phyloP scores from a whole-genome alignment of 2,329 filamentous ascomycete genomes.

The Ascochyta pisi region DNA sequence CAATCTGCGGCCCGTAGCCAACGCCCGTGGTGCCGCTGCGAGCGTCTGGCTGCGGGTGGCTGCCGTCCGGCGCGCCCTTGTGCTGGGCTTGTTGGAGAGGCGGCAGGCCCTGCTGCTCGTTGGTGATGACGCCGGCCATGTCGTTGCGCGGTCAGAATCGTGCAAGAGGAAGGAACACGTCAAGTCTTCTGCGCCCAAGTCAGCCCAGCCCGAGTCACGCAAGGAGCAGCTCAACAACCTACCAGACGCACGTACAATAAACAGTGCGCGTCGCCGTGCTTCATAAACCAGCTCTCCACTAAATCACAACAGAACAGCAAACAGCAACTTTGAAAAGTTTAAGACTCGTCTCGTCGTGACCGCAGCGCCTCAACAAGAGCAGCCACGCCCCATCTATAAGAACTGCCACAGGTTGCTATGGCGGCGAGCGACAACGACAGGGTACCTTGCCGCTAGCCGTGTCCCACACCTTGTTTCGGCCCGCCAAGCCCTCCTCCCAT shows the following conservation, averaged over 20 bases:
- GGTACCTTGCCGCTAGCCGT: conserved; percentile 16
- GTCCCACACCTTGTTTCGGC: conserved; percentile 10
- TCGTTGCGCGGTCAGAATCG: neutral
- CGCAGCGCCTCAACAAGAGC: too few species aligned
- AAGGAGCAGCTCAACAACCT: conserved; percentile 5
- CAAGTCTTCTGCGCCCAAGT: conserved; percentile 11
- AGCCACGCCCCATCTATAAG: too few species aligned
- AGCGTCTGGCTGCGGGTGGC: conserved; percentile 23
- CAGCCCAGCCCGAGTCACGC: conserved; percentile 17
- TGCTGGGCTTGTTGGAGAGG: neutral
- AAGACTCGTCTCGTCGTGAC: too few species aligned
- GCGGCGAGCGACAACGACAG: neutral
- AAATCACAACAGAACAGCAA: too few species aligned
- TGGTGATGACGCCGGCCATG: conserved; percentile 12
- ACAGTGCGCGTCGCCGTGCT: too few species aligned
- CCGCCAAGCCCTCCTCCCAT: conserved; percentile 9
- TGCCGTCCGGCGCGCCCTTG: conserved; percentile 8
- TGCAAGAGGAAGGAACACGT: neutral
- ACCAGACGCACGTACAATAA: conserved; percentile 5
- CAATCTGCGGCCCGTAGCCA: conserved; percentile 52
- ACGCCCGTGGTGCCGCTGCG: conserved; percentile 45
- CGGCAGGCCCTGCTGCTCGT: conserved; percentile 12
- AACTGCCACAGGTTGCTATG: neutral
- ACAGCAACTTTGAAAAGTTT: too few species aligned
- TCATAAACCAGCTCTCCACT: too few species aligned